phyloP scores from a whole-genome alignment of 202 grass and related monocot species.

The Panicum virgatum region DNA sequence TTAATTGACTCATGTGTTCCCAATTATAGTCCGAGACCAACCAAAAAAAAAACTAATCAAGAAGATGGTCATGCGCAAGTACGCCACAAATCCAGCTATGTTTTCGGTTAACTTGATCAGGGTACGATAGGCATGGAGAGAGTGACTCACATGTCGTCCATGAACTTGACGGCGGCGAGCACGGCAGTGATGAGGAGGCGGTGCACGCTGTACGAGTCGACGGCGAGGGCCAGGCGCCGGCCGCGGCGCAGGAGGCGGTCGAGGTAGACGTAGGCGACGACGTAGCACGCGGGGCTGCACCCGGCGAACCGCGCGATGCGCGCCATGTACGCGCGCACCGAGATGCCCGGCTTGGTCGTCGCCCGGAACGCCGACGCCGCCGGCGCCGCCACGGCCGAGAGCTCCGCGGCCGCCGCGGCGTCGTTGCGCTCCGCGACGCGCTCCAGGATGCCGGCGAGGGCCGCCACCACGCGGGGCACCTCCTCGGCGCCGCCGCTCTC shows the following conservation, averaged over 20 bases:
- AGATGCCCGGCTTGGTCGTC: conserved; percentile 66
- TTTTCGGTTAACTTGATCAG: conserved; percentile 7
- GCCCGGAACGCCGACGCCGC: conserved; percentile 60
- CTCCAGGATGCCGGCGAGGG: conserved; percentile 65
- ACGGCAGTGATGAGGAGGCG: conserved; percentile 74
- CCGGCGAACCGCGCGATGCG: conserved; percentile 72
- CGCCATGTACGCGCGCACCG: conserved; percentile 68
- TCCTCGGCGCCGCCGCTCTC: conserved; percentile 43
- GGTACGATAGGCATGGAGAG: not conserved
- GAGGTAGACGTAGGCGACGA: conserved; percentile 80
- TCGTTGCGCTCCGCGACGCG: conserved; percentile 67
- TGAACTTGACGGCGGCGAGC: conserved; percentile 81
- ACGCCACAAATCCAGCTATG: not conserved
- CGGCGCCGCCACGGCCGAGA: not conserved
- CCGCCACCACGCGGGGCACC: conserved; percentile 60
- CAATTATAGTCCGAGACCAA: conserved; percentile 4
- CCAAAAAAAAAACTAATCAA: not conserved
- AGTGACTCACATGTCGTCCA: conserved; percentile 80
- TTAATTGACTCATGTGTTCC: not conserved
- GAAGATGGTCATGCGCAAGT: conserved; percentile 5
- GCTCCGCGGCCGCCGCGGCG: conserved; percentile 19
- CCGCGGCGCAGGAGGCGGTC: conserved; percentile 59
- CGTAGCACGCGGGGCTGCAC: conserved; percentile 80
- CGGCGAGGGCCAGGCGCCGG: conserved; percentile 43
- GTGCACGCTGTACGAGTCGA: conserved; percentile 84